Base-by-base conservation (phyloP, 2,329 filamentous ascomycete species). In the Myriosclerotinia curreyana region DNA sequence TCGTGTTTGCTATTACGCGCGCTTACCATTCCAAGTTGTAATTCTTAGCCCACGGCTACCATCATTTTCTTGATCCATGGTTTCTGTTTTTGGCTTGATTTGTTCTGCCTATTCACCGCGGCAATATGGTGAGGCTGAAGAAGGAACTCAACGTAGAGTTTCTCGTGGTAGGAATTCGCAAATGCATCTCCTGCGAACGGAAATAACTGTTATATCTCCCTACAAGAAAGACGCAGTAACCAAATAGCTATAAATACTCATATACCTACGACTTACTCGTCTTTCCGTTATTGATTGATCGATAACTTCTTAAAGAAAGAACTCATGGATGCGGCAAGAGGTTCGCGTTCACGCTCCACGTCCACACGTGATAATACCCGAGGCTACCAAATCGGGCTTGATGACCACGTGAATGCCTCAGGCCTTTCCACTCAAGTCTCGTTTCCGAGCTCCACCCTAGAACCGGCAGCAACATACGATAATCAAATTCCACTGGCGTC, bases 1-100 rank as follows among this genome's bases (percentile, higher is more conserved):
- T 25, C 2, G 38, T 6, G 20, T 25, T 17, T 50, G 2, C 5
- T 15, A 38, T 28, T 28, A 31, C 25, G 14, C 15, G 15, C 28
- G 52, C 82, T 74, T 76, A 91, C 90, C 90, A 78, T 94, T 94
- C 90, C 90, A 94, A 17, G 89, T 91, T 3, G 91, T 95, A 71
- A 96, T 91, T 66, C 92, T 87, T 68, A 96, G 79, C 20, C 82
- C 83, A 89, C 92, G 92, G 38, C 25, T 49, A 22, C 17, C 7
- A 3, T 34, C 22, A 31, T 56, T 31, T 11, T n/a, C 40, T 11
- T 11, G 42, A 11, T 40, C 52, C 46, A 58, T 56, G 15, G 48
- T 62, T 31, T 25, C 11, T 62, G 20, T 44, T 17, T 34, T 15
- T 61, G 15, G 25, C 25, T 46, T 34, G 46, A 12, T 31, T 55